Evolutionary conservation across 306 rosid species (phyloP), one percentile per base, ranked within the genome.

Genomic region (Dalbergia oliveri): DNA sequence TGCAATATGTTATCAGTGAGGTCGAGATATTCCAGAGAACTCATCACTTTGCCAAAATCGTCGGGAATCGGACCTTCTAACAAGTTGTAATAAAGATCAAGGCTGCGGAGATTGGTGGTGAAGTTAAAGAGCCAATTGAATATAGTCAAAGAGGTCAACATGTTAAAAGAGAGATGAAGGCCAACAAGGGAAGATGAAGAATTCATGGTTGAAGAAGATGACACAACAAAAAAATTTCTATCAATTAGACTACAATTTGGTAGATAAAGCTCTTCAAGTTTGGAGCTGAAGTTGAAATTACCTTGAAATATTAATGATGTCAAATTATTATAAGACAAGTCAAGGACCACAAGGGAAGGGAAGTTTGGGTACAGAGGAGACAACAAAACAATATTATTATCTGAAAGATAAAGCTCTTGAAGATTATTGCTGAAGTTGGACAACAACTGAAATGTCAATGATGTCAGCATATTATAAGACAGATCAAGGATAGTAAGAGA

Each of bases 401-500:
- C 0, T 14, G 21, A 63, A 18, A 49, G 63, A 16, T 49, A 7
- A 5, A 75, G 71, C 12, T 75, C 34, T 10, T 16, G 47, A 45
- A 75, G 45, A 26, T 60, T 23, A 47, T 0, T 18, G 18, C 49
- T 60, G 9, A 16, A 35, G 41, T 76, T 76, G 41, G 0, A 51
- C 71, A 75, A 45, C 35, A 53, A 4, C 4, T 35, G 72, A 49
- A 77, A 21, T 4, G 66, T 8, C 4, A 56, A 53, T 10, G 74
- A 66, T 0, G 74, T 77, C 15, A 66, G 8, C 44, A 35, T 39
- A 53, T 66, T 77, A 1, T 0, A 0, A 4, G 65, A 74, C 9
- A 81, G 57, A 74, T 57, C 71, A 57, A 81, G 75, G 43, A 45
- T 45, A 13, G 66, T 4, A 34, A 66, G 84, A 9, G 79, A 41